Base-by-base conservation (phyloP, 805 yeast species). In the Hanseniaspora taiwanica region DNA sequence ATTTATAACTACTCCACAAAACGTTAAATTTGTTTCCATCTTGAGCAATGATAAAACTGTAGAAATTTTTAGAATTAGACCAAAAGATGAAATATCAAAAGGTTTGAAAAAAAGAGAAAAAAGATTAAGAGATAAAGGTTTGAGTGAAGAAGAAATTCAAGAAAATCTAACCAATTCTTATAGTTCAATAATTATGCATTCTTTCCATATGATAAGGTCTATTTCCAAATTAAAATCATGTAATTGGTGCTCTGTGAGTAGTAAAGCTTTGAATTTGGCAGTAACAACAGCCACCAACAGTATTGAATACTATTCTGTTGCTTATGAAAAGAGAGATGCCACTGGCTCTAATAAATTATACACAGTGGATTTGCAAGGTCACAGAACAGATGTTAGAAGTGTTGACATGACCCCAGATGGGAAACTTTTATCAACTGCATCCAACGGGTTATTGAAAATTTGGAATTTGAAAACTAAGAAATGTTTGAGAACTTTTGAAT, bases 331-430 rank as follows among this genome's bases (percentile, higher is more conserved):
- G 21, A 38, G 36, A 24, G 58, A 62, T 19, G 50, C 49, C 18
- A 44, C 46, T 19, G 61, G 69, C 0, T 51, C 63, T 3, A 59
- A 77, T 1, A 76, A 71, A 47, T 61, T 67, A 35, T 72, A 72
- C 50, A 59, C 77, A 2, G 66, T 91, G 18, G 95, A 86, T 38
- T 59, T 76, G 33, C 70, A 73, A 40, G 99, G 98, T 17, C 96
- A 87, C 58, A 74, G 96, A 55, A 76, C 85, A 2, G 99, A 91
- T 58, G 70, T 89, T 21, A 71, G 98, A 51, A 71, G 94, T 4
- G 64, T 84, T 54, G 87, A 85, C 48, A 67, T 91, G 27, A 81
- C 94, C 42, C 74, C 76, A 40, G 96, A 89, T 61, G 75, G 78
- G 56, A 76, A 75, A 55, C 63, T 91, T 43, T 63, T 89, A 33